Percentiles rank a stretch among this genome's conserved stretches.
Conservation (phyloP, 805 yeast genomes). For the Saturnispora kantuleensis region DNA sequence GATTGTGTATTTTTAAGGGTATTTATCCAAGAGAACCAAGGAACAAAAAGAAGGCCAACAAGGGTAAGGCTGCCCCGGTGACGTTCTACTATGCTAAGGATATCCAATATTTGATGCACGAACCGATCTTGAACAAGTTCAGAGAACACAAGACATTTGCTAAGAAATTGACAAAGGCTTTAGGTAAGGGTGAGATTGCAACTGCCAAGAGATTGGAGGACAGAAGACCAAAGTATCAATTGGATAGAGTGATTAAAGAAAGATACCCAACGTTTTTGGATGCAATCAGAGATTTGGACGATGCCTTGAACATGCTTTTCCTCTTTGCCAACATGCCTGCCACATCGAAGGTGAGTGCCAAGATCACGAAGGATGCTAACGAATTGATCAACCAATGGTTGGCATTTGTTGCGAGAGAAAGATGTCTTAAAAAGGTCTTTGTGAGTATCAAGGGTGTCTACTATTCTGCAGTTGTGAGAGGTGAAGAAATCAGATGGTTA, state of each 20-base stretch:
- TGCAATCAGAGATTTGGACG: conserved; percentile 89
- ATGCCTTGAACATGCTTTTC: conserved; percentile 90
- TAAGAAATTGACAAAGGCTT: conserved; percentile 76
- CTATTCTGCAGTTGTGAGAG: conserved; percentile 81
- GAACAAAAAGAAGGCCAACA: conserved; percentile 92
- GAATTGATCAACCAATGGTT: conserved; percentile 88
- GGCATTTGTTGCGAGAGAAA: conserved; percentile 83
- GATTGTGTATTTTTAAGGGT: conserved; percentile 96
- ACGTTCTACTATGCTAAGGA: conserved; percentile 93
- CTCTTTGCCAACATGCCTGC: conserved; percentile 93
- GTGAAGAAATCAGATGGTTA: conserved; percentile 92
- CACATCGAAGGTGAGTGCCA: conserved; percentile 68
- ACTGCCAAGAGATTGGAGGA: conserved; percentile 81
- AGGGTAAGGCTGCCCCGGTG: conserved; percentile 93
- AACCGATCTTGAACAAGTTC: conserved; percentile 83
- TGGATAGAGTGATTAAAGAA: conserved; percentile 88
- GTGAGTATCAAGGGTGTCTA: conserved; percentile 96
- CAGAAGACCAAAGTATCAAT: conserved; percentile 71
- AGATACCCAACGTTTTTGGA: conserved; percentile 91
- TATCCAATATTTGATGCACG: conserved; percentile 89
- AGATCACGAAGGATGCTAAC: conserved; percentile 81
- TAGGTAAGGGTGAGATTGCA: conserved; percentile 84
- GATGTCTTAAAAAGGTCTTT: conserved; percentile 76
- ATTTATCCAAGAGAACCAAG: conserved; percentile 95
- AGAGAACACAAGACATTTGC: conserved; percentile 94